Evolutionary conservation across 768 basidiomycete species (phyloP).

Genomic region (Lactarius sanguifluus): DNA sequence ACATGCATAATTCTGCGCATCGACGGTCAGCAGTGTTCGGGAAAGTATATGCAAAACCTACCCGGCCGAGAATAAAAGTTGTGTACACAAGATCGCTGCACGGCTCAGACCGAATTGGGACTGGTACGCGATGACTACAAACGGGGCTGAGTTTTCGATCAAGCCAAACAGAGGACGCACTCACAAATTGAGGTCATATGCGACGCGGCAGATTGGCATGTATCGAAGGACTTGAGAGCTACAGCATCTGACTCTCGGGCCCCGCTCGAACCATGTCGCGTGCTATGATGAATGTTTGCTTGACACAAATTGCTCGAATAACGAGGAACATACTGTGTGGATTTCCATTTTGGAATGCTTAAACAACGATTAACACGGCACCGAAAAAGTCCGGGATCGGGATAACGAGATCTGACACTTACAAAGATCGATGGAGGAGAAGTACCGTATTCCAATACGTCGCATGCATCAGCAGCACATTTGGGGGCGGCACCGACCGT

Average conservation of each 20-base stretch:
- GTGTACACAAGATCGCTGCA: slow-evolving; percentile 63
- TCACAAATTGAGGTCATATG: slow-evolving; percentile 67
- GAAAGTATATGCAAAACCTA: slow-evolving; percentile 39
- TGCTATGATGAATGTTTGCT: slow-evolving; percentile 1
- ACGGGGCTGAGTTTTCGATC: background rate
- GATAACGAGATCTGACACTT: slow-evolving; percentile 37
- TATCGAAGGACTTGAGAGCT: slow-evolving; percentile 68
- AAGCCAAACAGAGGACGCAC: background rate
- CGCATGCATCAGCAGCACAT: slow-evolving; percentile 66
- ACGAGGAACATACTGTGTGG: slow-evolving; percentile 45
- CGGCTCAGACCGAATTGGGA: slow-evolving; percentile 61
- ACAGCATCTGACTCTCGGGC: slow-evolving; percentile 40
- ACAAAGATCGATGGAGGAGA: slow-evolving; percentile 78
- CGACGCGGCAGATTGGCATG: slow-evolving; percentile 70
- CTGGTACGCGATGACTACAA: slow-evolving; percentile 57
- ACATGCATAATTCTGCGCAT: slow-evolving; percentile 72
- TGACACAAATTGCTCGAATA: background rate
- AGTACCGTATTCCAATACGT: slow-evolving; percentile 77
- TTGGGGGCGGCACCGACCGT: slow-evolving; percentile 56
- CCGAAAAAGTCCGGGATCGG: slow-evolving; percentile 2
- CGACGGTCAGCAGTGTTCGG: slow-evolving; percentile 22
- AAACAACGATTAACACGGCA: slow-evolving; percentile 23
- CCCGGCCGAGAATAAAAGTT: slow-evolving; percentile 72
- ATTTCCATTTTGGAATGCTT: slow-evolving; percentile 69
- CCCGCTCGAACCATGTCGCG: slow-evolving; percentile 15